A percentile compares a stretch with the other conserved stretches of the same genome.
These are phyloP conservation scores for Endocalyx cinctus DNA, from an alignment of 2,329 filamentous ascomycete genomes.

Conservation along the genomic window DNA sequence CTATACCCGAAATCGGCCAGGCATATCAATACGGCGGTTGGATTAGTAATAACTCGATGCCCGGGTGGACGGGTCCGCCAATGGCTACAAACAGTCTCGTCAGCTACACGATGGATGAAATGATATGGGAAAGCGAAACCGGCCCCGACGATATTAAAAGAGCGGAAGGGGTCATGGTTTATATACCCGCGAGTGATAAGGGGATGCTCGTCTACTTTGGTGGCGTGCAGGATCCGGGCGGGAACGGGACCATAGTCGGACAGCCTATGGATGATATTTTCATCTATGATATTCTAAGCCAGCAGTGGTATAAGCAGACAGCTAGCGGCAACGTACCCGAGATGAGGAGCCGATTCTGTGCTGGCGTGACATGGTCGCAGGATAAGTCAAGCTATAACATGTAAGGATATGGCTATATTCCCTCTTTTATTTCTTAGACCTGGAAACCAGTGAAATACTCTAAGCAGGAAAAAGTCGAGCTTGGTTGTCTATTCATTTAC, in stretches of 20 bases:
- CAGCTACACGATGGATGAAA: conserved; percentile 50
- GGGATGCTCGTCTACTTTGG: conserved; percentile 61
- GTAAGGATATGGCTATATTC: conserved; percentile 32
- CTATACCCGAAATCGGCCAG: conserved; percentile 48
- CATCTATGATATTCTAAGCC: conserved; percentile 56
- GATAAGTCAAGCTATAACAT: conserved; percentile 62
- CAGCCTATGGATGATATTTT: conserved; percentile 48
- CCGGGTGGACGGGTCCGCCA: conserved; percentile 44
- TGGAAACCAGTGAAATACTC: too few species aligned
- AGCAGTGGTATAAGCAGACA: conserved; percentile 56
- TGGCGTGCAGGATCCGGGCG: conserved; percentile 44
- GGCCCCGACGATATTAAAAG: conserved; percentile 49
- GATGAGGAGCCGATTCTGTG: conserved; percentile 55
- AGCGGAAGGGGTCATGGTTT: conserved; percentile 57
- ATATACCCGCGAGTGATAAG: conserved; percentile 53
- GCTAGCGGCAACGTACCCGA: conserved; percentile 49
- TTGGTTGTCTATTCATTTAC: too few species aligned
- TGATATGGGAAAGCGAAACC: conserved; percentile 47
- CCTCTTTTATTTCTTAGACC: not conserved
- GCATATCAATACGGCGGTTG: conserved; percentile 62
- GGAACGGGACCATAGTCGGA: conserved; percentile 43
- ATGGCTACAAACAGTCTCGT: conserved; percentile 49
- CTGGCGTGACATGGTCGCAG: conserved; percentile 53
- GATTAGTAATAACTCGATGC: conserved; percentile 48
- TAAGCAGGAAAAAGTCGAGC: too few species aligned